These are phyloP conservation scores for Glaciozyma martinii DNA, from an alignment of 768 basidiomycete species.

Conservation along the genomic window DNA sequence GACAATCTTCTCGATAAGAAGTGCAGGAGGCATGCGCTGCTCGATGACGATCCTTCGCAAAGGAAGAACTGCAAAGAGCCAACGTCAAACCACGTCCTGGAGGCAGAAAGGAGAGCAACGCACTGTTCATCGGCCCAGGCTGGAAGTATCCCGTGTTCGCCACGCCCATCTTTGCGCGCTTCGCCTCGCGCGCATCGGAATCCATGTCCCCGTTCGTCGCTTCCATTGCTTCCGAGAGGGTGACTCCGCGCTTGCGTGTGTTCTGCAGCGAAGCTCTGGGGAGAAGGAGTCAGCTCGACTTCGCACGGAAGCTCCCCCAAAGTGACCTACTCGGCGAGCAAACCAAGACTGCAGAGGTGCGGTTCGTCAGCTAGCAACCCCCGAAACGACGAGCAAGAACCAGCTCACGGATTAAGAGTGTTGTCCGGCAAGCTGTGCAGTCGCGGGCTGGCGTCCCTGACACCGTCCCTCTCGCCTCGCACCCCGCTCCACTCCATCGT, in stretches of 20 bases:
- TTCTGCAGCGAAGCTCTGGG: conserved; percentile 27
- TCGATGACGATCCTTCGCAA: conserved; percentile 34
- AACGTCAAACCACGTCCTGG: conserved; percentile 45
- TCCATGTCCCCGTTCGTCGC: conserved; percentile 13
- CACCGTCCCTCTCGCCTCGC: conserved; percentile 12
- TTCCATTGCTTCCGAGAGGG: conserved; percentile 23
- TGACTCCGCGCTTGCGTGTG: conserved; percentile 26
- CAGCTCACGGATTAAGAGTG: conserved; percentile 59
- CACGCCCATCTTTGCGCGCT: conserved; percentile 23
- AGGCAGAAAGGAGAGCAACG: neutral
- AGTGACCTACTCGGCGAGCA: conserved; percentile 60
- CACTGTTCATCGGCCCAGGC: conserved; percentile 35
- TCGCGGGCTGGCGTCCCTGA: conserved; percentile 61
- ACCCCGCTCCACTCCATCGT: conserved; percentile 29
- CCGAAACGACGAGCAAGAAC: too few relatives aligned
- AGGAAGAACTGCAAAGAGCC: conserved; percentile 19
- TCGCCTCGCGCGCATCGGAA: neutral
- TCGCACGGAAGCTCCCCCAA: conserved; percentile 43
- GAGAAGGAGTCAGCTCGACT: conserved; percentile 41
- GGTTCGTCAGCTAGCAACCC: too few relatives aligned
- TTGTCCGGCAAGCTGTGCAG: conserved; percentile 88
- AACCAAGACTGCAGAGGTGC: conserved; percentile 48
- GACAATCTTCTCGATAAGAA: conserved; percentile 32
- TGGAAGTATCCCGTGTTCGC: conserved; percentile 33
- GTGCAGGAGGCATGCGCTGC: conserved; percentile 30